Percentiles rank a stretch among this genome's conserved stretches.
Evolutionary conservation across 495 filamentous ascomycete species (phyloP).

Genomic region (Aspergillus carlsbadensis): DNA sequence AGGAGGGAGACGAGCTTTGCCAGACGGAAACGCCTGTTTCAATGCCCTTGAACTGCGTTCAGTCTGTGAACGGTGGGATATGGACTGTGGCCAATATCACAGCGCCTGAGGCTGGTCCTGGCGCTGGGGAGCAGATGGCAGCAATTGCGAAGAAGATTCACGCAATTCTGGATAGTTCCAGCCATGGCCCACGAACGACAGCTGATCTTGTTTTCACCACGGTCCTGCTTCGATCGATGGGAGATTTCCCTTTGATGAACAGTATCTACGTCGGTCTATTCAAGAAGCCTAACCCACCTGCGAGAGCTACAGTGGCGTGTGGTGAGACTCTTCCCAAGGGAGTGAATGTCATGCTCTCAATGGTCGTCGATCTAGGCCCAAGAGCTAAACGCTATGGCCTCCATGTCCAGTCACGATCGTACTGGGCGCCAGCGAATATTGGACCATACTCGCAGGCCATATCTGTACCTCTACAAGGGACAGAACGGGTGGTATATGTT

Average conservation of each 20-base stretch:
- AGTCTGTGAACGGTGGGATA: constrained; percentile 23
- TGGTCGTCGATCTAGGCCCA: constrained; percentile 39
- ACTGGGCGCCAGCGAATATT: constrained; percentile 98
- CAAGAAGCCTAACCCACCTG: constrained; percentile 74
- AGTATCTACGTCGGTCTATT: constrained; percentile 67
- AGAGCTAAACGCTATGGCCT: constrained; percentile 53
- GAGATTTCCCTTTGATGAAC: constrained; percentile 74
- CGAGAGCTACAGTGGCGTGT: constrained; percentile 78
- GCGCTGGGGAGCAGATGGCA: constrained; percentile 44
- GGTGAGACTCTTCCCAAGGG: constrained; percentile 58
- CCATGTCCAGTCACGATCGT: constrained; percentile 89
- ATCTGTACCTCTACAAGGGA: constrained; percentile 46
- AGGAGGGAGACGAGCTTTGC: neutral
- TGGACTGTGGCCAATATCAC: constrained; percentile 47
- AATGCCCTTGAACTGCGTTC: constrained; percentile 14
- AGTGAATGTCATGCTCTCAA: constrained; percentile 61
- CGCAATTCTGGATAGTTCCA: constrained; percentile 26
- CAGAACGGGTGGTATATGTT: constrained; percentile 52
- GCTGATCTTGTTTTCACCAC: constrained; percentile 69
- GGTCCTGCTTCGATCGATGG: constrained; percentile 77
- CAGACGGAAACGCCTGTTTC: constrained; percentile 7
- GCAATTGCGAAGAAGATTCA: constrained; percentile 39
- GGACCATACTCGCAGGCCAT: constrained; percentile 96
- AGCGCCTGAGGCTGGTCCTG: constrained; percentile 38
- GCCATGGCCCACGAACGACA: constrained; percentile 26